These are phyloP conservation scores for Glycine soja DNA, from an alignment of 306 rosid species.

Conservation along the genomic window DNA sequence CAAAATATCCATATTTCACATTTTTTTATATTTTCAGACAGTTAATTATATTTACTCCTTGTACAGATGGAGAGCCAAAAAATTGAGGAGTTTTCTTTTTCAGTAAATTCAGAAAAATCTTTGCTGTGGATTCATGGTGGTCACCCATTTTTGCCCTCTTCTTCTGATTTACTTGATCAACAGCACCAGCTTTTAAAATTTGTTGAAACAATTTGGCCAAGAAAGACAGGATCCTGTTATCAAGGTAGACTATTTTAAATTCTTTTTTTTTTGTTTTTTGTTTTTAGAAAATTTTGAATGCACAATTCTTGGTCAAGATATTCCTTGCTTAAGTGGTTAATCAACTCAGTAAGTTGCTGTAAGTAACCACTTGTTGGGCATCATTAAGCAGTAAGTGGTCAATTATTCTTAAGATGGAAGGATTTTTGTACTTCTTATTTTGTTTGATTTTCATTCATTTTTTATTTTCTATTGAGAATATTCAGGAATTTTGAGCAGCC, in stretches of 20 bases:
- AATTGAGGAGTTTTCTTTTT: constrained; percentile 50
- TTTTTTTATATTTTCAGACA: constrained; percentile 14
- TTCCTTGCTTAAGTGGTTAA: background rate
- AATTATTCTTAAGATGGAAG: background rate
- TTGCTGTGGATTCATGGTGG: constrained; percentile 93
- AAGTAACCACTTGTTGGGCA: too few species aligned
- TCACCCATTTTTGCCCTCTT: constrained; percentile 76
- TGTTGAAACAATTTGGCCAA: constrained; percentile 73
- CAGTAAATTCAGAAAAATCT: constrained; percentile 71
- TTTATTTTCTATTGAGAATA: background rate
- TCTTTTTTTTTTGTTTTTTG: constrained; percentile 41
- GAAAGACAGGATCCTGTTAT: constrained; percentile 47
- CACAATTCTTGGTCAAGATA: constrained; percentile 4
- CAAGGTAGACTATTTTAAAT: constrained; percentile 55
- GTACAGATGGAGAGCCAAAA: constrained; percentile 63
- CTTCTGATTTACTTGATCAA: constrained; percentile 64
- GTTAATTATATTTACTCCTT: constrained; percentile 34
- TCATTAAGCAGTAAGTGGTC: too few species aligned
- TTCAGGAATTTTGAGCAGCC: constrained; percentile 47
- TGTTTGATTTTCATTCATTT: background rate
- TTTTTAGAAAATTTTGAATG: background rate
- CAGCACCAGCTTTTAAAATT: constrained; percentile 61
- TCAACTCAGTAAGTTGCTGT: too few species aligned
- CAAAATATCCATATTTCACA: background rate
- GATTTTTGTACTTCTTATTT: background rate